These are phyloP conservation scores for Magnaporthiopsis incrustans DNA, from an alignment of 2,329 filamentous ascomycete genomes.

Conservation along the genomic window DNA sequence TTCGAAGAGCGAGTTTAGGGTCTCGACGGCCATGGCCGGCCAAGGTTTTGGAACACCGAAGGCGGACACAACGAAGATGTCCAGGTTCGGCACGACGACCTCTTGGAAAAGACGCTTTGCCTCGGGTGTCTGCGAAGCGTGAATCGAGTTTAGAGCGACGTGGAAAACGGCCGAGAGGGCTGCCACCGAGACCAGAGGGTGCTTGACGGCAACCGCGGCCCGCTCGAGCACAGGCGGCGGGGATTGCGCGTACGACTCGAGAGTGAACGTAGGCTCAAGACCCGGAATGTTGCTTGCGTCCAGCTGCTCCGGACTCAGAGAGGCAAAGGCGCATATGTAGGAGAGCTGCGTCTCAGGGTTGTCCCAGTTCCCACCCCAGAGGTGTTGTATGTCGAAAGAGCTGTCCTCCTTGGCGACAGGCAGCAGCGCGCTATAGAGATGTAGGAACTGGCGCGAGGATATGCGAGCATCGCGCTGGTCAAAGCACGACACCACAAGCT, in stretches of 20 bases:
- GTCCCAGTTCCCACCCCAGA: conserved; percentile 90
- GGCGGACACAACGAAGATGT: conserved; percentile 71
- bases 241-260: conserved; percentile 46
- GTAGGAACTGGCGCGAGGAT: conserved; percentile 71
- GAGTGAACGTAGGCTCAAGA: conserved; percentile 67
- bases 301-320: conserved; percentile 64
- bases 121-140: conserved; percentile 54
- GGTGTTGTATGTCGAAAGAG: conserved; percentile 71
- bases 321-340: conserved; percentile 84
- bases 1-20: conserved; percentile 68
- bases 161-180: conserved; percentile 66
- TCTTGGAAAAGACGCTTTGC: conserved; percentile 59
- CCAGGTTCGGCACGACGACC: conserved; percentile 64
- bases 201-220: conserved; percentile 60
- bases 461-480: conserved; percentile 72
- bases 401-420: conserved; percentile 57
- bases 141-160: conserved; percentile 52
- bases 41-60: conserved; percentile 72
- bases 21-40: conserved; percentile 66
- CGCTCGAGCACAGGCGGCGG: conserved; percentile 41
- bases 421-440: conserved; percentile 70
- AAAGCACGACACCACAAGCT: conserved; percentile 68
- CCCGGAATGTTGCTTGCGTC: conserved; percentile 81
- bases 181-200: conserved; percentile 81
- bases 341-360: conserved; percentile 82